Evolutionary conservation across 306 rosid species (phyloP), one percentile per base, ranked within the genome.

Genomic region (Begonia loranthoides): DNA sequence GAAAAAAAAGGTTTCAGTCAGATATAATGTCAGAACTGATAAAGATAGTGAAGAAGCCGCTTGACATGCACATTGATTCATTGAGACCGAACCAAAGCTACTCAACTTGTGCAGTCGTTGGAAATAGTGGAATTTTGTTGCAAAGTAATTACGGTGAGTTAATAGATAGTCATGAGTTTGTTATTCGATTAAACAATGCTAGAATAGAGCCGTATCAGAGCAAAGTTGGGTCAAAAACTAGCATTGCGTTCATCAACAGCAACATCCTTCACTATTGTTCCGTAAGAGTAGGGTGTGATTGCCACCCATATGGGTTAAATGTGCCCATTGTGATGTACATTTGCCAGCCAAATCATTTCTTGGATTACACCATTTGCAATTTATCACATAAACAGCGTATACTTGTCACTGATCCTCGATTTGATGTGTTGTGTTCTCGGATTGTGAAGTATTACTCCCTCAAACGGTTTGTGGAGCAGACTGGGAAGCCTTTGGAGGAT

Each of bases 371-470:
- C 2, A 47, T 79, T 10, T 92, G 99, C 63, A 92, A 86, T 67
- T 53, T 55, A 2, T 82, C 96, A 12, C 88, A 79, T 50, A 86
- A 83, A 41, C 79, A 82, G 0, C 84, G 94, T 0, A 51, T 92
- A 59, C 57, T 86, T 33, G 78, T 86, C 0, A 92, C 99, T 3
- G 99, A 92, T 71, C 82, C 94, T 0, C 66, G 81, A 65, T 92
- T 92, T 17, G 99, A 92, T 53, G 64, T 69, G 60, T 51, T 92
- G 71, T 74, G 82, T 50, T 59, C 87, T 14, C 68, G 87, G 76
- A 67, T 92, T 52, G 99, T 86, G 40, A 92, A 92, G 84, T 92
- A 92, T 46, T 92, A 92, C 49, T 92, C 99, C 10, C 24, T 92
- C 77, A 83, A 92, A 57, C 61, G 67, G 51, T 92, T 92, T 60